A percentile compares a stretch with the other conserved stretches of the same genome.
phyloP scores from a whole-genome alignment of 1,139 yeast genomes.

The Diutina scorzettiae region DNA sequence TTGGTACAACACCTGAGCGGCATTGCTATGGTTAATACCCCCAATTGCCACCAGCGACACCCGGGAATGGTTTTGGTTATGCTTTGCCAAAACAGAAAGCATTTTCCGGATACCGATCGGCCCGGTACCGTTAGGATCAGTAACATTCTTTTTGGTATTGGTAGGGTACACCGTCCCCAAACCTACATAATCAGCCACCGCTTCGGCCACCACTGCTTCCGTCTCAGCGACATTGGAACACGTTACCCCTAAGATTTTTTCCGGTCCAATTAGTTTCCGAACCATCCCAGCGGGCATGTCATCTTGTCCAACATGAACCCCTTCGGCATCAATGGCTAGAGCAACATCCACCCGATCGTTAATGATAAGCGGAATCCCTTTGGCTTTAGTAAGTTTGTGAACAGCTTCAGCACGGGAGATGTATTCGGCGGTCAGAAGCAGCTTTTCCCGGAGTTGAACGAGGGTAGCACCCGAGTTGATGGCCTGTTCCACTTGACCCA shows the following conservation, averaged over 20 bases:
- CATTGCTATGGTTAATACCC: slow-evolving; percentile 64
- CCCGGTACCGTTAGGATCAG: slow-evolving; percentile 36
- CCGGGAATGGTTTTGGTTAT: slow-evolving; percentile 18
- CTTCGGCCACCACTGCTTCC: slow-evolving; percentile 38
- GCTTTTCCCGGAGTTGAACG: slow-evolving; percentile 78
- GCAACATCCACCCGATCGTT: slow-evolving; percentile 89
- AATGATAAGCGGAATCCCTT: slow-evolving; percentile 66
- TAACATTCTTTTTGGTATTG: slow-evolving; percentile 45
- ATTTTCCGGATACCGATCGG: slow-evolving; percentile 52
- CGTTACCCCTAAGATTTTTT: slow-evolving; percentile 73
- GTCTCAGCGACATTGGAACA: slow-evolving; percentile 53
- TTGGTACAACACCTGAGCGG: slow-evolving; percentile 41
- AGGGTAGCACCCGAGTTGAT: slow-evolving; percentile 65
- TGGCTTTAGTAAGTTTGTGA: slow-evolving; percentile 46
- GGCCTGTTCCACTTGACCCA: slow-evolving; percentile 50
- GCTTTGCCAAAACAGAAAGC: slow-evolving; percentile 33
- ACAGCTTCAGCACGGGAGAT: slow-evolving; percentile 48
- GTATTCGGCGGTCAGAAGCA: slow-evolving; percentile 56
- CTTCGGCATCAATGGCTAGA: slow-evolving; percentile 80
- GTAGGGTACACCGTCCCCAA: slow-evolving; percentile 78
- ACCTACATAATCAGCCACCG: slow-evolving; percentile 70
- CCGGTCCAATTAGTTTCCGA: slow-evolving; percentile 53
- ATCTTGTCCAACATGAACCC: slow-evolving; percentile 89
- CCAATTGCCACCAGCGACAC: slow-evolving; percentile 71
- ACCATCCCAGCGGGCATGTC: slow-evolving; percentile 64